Conservation (phyloP, 768 basidiomycete genomes). For the Podaxis carcinomalis region DNA sequence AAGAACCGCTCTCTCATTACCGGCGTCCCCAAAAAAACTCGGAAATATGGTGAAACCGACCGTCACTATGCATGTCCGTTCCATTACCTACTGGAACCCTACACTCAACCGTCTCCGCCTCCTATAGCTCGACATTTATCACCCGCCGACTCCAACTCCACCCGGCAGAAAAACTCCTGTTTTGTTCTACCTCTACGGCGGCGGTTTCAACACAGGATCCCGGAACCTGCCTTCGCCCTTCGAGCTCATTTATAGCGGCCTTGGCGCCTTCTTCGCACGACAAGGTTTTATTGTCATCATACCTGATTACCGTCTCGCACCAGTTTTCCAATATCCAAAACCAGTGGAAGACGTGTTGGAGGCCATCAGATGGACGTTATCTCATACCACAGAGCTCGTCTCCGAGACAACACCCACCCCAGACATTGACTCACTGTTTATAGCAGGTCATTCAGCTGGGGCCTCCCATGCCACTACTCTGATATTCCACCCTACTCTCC, state of each 20-base stretch:
- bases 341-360: conserved; percentile 56
- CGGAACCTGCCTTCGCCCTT: conserved; percentile 40
- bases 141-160: conserved; percentile 33
- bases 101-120: neutral
- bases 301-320: conserved; percentile 65
- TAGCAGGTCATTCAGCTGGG: conserved; percentile 64
- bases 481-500: conserved; percentile 33
- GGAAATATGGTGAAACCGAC: conserved; percentile 50
- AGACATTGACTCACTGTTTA: conserved; percentile 37
- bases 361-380: conserved; percentile 49
- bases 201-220: conserved; percentile 52
- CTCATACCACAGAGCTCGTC: conserved; percentile 28
- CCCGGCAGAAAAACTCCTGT: conserved; percentile 36
- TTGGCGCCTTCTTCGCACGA: conserved; percentile 59
- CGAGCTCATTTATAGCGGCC: conserved; percentile 49
- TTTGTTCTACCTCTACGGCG: conserved; percentile 65
- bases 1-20: conserved; percentile 42
- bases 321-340: conserved; percentile 50
- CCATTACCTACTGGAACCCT: neutral
- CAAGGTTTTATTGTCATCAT: conserved; percentile 60
- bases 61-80: conserved; percentile 42
- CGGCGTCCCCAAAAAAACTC: conserved; percentile 45
- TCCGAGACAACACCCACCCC: conserved; percentile 27
- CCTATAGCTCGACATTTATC: conserved; percentile 63
- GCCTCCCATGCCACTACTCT: conserved; percentile 45